Evolutionary conservation across 2,329 filamentous ascomycete genomes (phyloP).

Genomic region (Colletotrichum sp.): DNA sequence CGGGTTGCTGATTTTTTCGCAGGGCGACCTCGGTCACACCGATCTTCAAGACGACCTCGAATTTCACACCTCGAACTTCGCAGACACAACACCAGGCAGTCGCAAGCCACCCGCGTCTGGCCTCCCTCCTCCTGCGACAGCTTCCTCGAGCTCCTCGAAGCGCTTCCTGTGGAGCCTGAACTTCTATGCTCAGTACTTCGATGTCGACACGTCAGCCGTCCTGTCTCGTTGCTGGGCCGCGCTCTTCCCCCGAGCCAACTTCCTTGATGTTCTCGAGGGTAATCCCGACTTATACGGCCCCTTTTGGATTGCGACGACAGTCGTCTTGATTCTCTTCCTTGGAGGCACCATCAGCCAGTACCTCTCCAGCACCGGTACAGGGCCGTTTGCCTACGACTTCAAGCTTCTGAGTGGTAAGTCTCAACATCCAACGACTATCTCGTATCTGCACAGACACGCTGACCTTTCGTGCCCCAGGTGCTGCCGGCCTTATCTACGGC

Average conservation of each 20-base stretch:
- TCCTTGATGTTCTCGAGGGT: conserved; percentile 95
- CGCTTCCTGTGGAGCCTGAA: conserved; percentile 90
- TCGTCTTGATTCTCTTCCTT: conserved; percentile 92
- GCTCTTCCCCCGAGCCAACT: conserved; percentile 91
- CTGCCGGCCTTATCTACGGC: conserved; percentile 91
- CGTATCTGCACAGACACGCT: not conserved
- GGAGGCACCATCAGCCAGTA: conserved; percentile 96
- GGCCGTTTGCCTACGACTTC: conserved; percentile 91
- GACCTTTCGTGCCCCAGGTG: conserved; percentile 53
- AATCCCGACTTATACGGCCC: conserved; percentile 97
- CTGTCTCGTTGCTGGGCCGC: conserved; percentile 85
- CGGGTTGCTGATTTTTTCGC: conserved; percentile 19
- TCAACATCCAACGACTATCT: not conserved
- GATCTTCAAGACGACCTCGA: conserved; percentile 99
- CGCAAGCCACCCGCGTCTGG: conserved; percentile 51
- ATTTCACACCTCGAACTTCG: conserved; percentile 94
- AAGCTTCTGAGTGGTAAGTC: conserved; percentile 77
- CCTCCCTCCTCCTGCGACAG: conserved; percentile 63
- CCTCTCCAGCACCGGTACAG: conserved; percentile 69
- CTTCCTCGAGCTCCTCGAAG: conserved; percentile 63
- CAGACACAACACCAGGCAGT: conserved; percentile 57
- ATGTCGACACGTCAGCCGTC: conserved; percentile 93
- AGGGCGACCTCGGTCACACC: conserved; percentile 98
- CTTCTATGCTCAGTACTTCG: conserved; percentile 98
- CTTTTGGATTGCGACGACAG: conserved; percentile 98